These are phyloP conservation scores for Tuber borchii DNA, from an alignment of 495 filamentous ascomycete genomes.

Conservation along the genomic window DNA sequence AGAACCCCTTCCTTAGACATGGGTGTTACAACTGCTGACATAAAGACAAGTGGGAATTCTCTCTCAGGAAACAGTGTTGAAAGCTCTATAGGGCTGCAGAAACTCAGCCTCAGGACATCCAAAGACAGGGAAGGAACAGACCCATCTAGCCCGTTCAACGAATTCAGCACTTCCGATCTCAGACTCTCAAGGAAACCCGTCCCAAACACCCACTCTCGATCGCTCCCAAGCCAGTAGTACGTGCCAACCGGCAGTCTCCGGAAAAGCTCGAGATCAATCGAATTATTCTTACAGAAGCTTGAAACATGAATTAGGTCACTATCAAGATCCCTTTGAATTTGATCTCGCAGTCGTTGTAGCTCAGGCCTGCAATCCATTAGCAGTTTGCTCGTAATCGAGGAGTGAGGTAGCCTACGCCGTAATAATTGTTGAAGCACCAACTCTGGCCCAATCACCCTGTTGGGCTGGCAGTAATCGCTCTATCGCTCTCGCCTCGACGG, in stretches of 20 bases:
- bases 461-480: conserved; percentile 34
- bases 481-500: conserved; percentile 30
- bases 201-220: conserved; percentile 33
- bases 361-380: conserved; percentile 24
- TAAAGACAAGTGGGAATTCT: too few species aligned
- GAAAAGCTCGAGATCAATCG: conserved; percentile 35
- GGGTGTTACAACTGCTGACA: too few species aligned
- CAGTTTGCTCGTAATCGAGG: neutral
- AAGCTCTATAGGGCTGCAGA: too few species aligned
- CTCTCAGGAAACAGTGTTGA: too few species aligned
- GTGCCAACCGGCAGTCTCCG: conserved; percentile 27
- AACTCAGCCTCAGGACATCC: too few species aligned
- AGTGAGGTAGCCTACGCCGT: conserved; percentile 22
- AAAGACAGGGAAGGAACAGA: too few species aligned
- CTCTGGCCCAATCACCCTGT: conserved; percentile 33
- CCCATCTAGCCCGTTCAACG: too few species aligned
- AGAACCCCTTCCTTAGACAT: too few species aligned
- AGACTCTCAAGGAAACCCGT: conserved; percentile 16
- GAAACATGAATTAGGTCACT: conserved; percentile 25
- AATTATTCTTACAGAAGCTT: conserved; percentile 28
- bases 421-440: conserved; percentile 31
- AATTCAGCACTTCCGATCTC: too few species aligned
- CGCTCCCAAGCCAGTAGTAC: conserved; percentile 31
- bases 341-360: conserved; percentile 25
- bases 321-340: conserved; percentile 21